Evolutionary conservation across 2,329 filamentous ascomycete genomes (phyloP).

Genomic region (Aspergillus clavatus): DNA sequence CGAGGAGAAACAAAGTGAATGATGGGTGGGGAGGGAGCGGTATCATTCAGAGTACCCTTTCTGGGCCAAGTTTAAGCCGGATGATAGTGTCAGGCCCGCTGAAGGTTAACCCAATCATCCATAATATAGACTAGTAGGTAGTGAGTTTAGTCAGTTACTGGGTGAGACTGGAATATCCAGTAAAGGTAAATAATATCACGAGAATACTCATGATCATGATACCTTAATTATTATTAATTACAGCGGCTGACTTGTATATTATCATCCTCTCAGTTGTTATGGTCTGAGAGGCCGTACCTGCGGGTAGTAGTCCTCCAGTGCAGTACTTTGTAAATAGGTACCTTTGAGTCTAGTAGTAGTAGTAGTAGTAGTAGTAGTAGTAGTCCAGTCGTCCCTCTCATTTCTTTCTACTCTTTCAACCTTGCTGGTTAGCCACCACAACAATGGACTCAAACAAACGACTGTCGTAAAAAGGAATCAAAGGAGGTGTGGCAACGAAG

Average conservation of each 20-base stretch:
- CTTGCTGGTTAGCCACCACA: not conserved
- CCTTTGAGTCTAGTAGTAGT: no score
- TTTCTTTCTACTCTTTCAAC: not conserved
- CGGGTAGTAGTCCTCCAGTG: no score
- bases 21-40: constrained; percentile 15
- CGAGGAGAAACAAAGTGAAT: constrained; percentile 8
- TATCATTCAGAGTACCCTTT: constrained; percentile 20
- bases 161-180: not conserved
- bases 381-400: no score
- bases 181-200: no score
- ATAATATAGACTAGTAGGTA: no score
- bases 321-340: no score
- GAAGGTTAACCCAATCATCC: constrained; percentile 2
- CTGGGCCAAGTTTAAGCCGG: constrained; percentile 7
- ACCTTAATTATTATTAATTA: not conserved
- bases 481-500: constrained; percentile 1
- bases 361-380: no score
- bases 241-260: not conserved
- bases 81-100: constrained; percentile 10
- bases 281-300: not conserved
- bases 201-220: no score
- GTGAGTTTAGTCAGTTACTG: no score
- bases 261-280: not conserved
- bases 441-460: not conserved
- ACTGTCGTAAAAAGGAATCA: not conserved